These are phyloP conservation scores for Volvox reticuliferus DNA, from an alignment of 139 green algal genomes.

Conservation along the genomic window DNA sequence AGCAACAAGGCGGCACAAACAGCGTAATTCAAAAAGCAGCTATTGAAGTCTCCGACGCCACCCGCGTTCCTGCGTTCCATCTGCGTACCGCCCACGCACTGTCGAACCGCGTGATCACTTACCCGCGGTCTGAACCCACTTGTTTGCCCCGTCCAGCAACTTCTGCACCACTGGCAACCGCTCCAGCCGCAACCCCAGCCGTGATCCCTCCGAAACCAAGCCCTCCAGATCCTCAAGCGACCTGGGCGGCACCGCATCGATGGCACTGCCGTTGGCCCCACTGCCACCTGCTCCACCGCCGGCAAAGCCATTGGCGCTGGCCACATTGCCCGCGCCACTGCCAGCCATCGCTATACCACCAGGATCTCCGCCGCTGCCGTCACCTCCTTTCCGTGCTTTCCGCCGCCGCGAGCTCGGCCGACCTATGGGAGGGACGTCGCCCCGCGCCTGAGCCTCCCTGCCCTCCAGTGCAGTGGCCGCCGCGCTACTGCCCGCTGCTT, in stretches of 20 bases:
- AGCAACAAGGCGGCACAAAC: no score
- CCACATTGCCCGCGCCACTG: not conserved
- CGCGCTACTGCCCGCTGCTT: not conserved
- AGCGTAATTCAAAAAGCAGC: no score
- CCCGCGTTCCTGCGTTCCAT: no score
- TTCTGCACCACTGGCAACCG: constrained; percentile 46
- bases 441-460: not conserved
- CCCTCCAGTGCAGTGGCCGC: not conserved
- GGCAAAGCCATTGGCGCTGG: not conserved
- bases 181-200: constrained; percentile 46
- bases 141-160: constrained; percentile 46
- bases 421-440: not conserved
- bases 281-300: not conserved
- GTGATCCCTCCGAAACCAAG: constrained; percentile 55
- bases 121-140: constrained; percentile 13
- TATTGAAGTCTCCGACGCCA: no score
- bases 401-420: not conserved
- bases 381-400: not conserved
- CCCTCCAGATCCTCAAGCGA: constrained; percentile 64
- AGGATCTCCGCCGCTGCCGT: not conserved
- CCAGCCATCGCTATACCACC: no score
- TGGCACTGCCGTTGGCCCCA: not conserved
- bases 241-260: not conserved
- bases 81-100: no score
- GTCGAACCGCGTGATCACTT: no score